Percentiles rank a stretch among this genome's conserved stretches.
Evolutionary conservation across 2,329 filamentous ascomycete species (phyloP).

Genomic region (Trichoderma harzianum): DNA sequence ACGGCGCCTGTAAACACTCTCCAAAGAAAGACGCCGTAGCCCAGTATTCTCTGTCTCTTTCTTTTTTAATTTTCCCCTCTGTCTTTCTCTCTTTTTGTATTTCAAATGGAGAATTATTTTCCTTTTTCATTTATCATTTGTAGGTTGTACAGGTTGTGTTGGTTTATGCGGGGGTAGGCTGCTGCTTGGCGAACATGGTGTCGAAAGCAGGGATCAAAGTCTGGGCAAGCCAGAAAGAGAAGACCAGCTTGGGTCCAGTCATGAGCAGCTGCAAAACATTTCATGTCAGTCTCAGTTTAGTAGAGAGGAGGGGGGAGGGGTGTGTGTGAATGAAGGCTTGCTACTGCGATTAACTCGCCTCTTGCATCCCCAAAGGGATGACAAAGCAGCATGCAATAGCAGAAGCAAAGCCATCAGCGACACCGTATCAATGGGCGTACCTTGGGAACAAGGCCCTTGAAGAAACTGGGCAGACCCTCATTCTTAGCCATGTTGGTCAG

Average conservation of each 20-base stretch:
- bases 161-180: neutral
- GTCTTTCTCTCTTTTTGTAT: neutral
- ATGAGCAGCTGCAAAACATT: constrained; percentile 67
- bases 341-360: neutral
- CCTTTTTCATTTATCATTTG: neutral
- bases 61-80: neutral
- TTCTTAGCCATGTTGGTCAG: constrained; percentile 89
- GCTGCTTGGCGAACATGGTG: constrained; percentile 23
- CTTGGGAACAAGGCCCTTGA: constrained; percentile 96
- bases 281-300: constrained; percentile 21
- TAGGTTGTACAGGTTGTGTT: constrained; percentile 2
- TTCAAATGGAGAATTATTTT: neutral
- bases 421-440: constrained; percentile 36
- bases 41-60: neutral
- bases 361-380: neutral
- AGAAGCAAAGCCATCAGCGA: neutral
- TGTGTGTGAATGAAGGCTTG: neutral
- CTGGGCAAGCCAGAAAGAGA: constrained; percentile 99
- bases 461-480: constrained; percentile 83
- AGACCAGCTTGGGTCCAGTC: constrained; percentile 98
- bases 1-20: constrained; percentile 1
- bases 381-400: neutral
- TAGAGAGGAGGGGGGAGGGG: neutral
- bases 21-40: constrained; percentile 7
- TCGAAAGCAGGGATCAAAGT: constrained; percentile 94